Percentiles rank a stretch among this genome's conserved stretches.
Conservation (phyloP, 1,139 yeast genomes). For the Blastobotrys ciferrii region DNA sequence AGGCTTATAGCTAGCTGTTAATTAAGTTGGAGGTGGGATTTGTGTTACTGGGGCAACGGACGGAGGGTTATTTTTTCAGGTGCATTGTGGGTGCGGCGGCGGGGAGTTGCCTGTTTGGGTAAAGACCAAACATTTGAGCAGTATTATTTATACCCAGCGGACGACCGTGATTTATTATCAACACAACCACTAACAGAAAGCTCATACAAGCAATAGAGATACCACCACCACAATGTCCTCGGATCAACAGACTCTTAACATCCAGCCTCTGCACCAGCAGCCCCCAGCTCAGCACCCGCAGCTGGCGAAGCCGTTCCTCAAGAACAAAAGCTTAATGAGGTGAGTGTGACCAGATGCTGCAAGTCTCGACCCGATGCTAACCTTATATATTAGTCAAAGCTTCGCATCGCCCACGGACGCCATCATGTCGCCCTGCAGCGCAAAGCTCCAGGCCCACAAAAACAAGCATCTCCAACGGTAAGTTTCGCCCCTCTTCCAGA, state of each 20-base stretch:
- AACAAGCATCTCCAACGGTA: constrained; percentile 39
- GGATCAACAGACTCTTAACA: constrained; percentile 11
- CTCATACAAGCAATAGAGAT: not conserved
- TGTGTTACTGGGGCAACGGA: not conserved
- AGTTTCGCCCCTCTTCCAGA: constrained; percentile 12
- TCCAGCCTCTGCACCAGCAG: constrained; percentile 24
- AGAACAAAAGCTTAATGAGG: constrained; percentile 13
- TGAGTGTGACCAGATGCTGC: not conserved
- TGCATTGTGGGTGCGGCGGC: not conserved
- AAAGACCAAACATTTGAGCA: not conserved
- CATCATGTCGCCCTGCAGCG: constrained; percentile 56
- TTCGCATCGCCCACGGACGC: constrained; percentile 60
- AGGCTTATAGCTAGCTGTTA: no score
- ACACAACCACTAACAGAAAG: not conserved
- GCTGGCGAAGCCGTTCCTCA: constrained; percentile 14
- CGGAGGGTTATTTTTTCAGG: not conserved
- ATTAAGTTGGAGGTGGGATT: no score
- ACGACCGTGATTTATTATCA: not conserved
- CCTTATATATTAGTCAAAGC: constrained; percentile 19
- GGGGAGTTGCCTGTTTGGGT: not conserved
- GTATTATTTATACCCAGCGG: not conserved
- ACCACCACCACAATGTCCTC: constrained; percentile 15
- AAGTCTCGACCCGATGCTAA: not conserved
- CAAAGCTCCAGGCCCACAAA: constrained; percentile 51
- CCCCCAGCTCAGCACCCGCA: constrained; percentile 8